These are phyloP conservation scores for Rosa rugosa DNA, from an alignment of 306 rosid genomes.

Conservation along the genomic window DNA sequence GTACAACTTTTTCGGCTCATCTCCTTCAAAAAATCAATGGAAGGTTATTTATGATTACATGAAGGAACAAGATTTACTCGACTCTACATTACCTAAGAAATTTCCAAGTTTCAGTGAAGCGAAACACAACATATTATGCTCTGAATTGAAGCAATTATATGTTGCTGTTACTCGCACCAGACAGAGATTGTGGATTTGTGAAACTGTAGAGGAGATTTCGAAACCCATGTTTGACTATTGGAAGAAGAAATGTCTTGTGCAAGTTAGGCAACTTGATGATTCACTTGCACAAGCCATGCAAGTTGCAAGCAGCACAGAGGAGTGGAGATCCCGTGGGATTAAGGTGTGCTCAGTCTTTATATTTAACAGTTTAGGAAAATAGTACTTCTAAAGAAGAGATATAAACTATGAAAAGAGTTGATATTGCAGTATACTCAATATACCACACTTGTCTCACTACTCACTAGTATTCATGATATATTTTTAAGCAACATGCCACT, in stretches of 20 bases:
- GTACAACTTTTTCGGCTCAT: slow-evolving; percentile 59
- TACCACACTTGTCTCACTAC: no score
- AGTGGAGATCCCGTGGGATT: slow-evolving; percentile 58
- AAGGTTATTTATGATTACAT: slow-evolving; percentile 56
- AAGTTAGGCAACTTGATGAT: slow-evolving; percentile 40
- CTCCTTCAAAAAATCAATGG: slow-evolving; percentile 59
- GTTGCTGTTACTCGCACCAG: slow-evolving; percentile 63
- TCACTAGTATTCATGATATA: background rate
- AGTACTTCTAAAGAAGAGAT: no score
- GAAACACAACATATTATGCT: slow-evolving; percentile 48
- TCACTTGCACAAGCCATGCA: slow-evolving; percentile 51
- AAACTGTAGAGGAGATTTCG: slow-evolving; percentile 31
- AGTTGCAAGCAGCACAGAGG: slow-evolving; percentile 50
- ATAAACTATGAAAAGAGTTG: no score
- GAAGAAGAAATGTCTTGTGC: slow-evolving; percentile 46
- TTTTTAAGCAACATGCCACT: background rate
- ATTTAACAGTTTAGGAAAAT: no score
- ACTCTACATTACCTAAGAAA: slow-evolving; percentile 13
- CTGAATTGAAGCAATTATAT: slow-evolving; percentile 58
- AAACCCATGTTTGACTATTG: slow-evolving; percentile 60
- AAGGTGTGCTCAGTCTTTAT: slow-evolving; percentile 32
- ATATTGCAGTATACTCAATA: no score
- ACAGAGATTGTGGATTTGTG: slow-evolving; percentile 59
- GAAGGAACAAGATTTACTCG: slow-evolving; percentile 54
- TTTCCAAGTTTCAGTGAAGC: slow-evolving; percentile 41